A percentile compares a stretch with the other conserved stretches of the same genome.
Conservation (phyloP, 257 asterid species). For the Echites panduratus region DNA sequence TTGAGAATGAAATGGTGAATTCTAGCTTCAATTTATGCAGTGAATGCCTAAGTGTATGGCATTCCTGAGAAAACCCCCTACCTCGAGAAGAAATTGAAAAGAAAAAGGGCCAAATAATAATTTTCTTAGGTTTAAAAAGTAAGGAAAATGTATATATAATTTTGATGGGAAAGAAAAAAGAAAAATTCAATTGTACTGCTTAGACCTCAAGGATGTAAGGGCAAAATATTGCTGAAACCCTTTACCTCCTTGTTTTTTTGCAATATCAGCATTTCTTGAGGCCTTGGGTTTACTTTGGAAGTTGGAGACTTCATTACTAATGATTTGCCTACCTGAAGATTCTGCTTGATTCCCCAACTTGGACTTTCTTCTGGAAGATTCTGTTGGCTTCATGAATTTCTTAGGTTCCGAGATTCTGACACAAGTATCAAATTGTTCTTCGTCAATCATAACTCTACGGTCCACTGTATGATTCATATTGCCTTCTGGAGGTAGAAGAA, state of each 20-base stretch:
- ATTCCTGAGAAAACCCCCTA: too few species aligned
- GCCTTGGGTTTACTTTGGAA: neutral
- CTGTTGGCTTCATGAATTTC: neutral
- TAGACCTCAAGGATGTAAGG: neutral
- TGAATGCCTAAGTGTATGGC: neutral
- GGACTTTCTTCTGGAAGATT: neutral
- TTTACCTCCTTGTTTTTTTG: slow-evolving; percentile 2
- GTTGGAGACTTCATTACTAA: neutral
- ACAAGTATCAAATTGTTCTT: too few species aligned
- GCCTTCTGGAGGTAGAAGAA: neutral
- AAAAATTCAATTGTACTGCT: too few species aligned
- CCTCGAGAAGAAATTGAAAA: too few species aligned
- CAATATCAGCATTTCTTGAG: neutral
- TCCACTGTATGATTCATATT: too few species aligned
- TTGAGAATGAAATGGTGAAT: neutral
- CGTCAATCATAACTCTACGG: too few species aligned
- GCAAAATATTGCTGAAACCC: too few species aligned
- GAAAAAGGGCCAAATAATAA: too few species aligned
- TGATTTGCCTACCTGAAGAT: neutral
- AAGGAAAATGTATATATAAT: too few species aligned
- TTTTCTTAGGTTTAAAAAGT: too few species aligned
- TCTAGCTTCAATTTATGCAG: neutral
- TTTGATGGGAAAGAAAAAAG: too few species aligned
- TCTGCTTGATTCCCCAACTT: neutral
- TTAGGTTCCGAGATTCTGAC: too few species aligned